Base-by-base conservation (phyloP, 2,329 filamentous ascomycete genomes). In the Claviceps lovelessii region DNA sequence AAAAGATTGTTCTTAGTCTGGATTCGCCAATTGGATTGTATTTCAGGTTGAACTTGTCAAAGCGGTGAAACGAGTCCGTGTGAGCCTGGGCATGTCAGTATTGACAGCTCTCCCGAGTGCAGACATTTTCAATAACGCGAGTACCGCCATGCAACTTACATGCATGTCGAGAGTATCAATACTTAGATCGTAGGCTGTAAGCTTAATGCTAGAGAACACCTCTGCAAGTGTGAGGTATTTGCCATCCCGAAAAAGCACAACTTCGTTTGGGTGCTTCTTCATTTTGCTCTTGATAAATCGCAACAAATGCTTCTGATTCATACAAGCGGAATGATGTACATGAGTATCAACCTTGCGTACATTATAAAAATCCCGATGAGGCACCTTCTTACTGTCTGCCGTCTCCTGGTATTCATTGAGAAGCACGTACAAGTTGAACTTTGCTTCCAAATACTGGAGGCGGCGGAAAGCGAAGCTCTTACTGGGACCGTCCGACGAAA, bases 201-300 rank as follows among this genome's bases (percentile, higher is more conserved):
- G 74, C 59, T 95, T 95, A 73, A 98, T 95, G 71, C 90, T 95
- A 64, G 95, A 85, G 69, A 98, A 98, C 0, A 98, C 93, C 70
- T 98, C 88, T 56, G 82, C 83, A 57, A 98, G 72, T 0, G 93
- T 97, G 62, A 98, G 75, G 69, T 95, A 83, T 69, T 91, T 95
- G 57, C 87, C 91, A 68, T 98, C 93, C 65, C 93, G 81, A 69
- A 84, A 94, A 48, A 98, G 79, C 7, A 98, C 93, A 37, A 93
- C 83, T 72, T 98, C 93, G 64, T 97, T 88, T 0, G 90, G 90
- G 19, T 81, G 93, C 70, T 95, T 98, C 79, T 96, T 97, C 89
- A 98, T 96, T 73, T 98, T 98, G 72, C 90, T 95, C 72, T 98
- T 98, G 75, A 98, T 98, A 71, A 98, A 98, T 54, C 93, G 88